Evolutionary conservation across 2,329 filamentous ascomycete genomes (phyloP).

Genomic region (Stemphylium lycopersici): DNA sequence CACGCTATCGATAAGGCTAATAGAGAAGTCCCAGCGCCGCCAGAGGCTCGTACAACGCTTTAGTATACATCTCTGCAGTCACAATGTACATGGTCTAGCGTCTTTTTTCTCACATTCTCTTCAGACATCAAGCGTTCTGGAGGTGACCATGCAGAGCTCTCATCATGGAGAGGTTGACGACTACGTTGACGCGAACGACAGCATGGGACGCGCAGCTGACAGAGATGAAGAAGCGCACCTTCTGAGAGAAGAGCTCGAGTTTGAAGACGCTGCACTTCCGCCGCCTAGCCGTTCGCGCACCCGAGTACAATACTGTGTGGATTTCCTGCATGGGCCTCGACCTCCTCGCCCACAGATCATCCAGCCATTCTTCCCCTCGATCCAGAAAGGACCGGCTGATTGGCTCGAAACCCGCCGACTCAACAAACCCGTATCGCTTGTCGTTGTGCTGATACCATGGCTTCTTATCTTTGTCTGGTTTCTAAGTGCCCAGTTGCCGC

Average conservation of each 20-base stretch:
- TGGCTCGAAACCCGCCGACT: constrained; percentile 57
- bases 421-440: constrained; percentile 61
- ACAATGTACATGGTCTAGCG: background rate
- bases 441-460: constrained; percentile 68
- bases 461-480: constrained; percentile 69
- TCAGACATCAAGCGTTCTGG: background rate
- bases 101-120: background rate
- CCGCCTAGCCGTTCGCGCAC: background rate
- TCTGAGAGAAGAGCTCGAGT: constrained; percentile 35
- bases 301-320: constrained; percentile 12
- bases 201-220: constrained; percentile 8
- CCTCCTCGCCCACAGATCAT: constrained; percentile 53
- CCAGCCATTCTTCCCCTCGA: constrained; percentile 62
- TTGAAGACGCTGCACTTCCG: constrained; percentile 23
- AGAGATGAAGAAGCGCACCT: constrained; percentile 40
- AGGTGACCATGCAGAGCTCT: constrained; percentile 7
- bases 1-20: too few species aligned
- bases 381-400: constrained; percentile 69
- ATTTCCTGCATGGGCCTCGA: constrained; percentile 52
- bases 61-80: background rate
- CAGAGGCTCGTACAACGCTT: too few species aligned
- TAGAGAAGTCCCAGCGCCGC: too few species aligned
- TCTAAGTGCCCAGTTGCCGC: constrained; percentile 64
- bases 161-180: background rate
- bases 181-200: constrained; percentile 9